phyloP scores from a whole-genome alignment of 441 rosid genomes.

The Mallotus repandus region DNA sequence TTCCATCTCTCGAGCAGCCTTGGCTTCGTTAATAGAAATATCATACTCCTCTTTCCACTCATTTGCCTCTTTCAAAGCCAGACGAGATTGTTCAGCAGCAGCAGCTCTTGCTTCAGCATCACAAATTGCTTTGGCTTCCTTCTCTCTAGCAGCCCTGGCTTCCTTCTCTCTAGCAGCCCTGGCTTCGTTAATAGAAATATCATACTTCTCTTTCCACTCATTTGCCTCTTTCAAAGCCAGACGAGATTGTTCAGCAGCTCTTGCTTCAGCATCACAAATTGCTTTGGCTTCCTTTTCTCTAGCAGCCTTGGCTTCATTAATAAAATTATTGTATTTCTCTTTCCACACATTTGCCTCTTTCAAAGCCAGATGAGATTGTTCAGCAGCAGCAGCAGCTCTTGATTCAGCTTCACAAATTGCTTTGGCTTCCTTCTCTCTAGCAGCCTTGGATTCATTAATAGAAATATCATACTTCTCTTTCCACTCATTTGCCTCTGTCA shows the following conservation, averaged over 20 bases:
- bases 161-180: slow-evolving; percentile 14
- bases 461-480: slow-evolving; percentile 18
- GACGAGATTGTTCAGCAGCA: slow-evolving; percentile 9
- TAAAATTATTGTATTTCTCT: slow-evolving; percentile 11
- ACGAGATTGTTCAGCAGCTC: slow-evolving; percentile 5
- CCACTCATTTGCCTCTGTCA: slow-evolving; percentile 18
- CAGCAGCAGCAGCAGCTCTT: not conserved
- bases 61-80: slow-evolving; percentile 13
- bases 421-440: slow-evolving; percentile 10
- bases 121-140: slow-evolving; percentile 2
- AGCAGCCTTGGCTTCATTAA: slow-evolving; percentile 12
- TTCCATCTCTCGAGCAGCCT: slow-evolving; percentile 1
- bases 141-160: slow-evolving; percentile 12
- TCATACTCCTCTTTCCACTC: slow-evolving; percentile 20
- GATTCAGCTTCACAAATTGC: slow-evolving; percentile 3
- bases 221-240: slow-evolving; percentile 14
- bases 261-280: not conserved
- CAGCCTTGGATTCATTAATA: slow-evolving; percentile 17
- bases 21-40: slow-evolving; percentile 16
- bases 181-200: slow-evolving; percentile 16
- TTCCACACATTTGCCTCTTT: slow-evolving; percentile 16
- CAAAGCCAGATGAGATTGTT: slow-evolving; percentile 9
- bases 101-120: slow-evolving; percentile 3
- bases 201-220: slow-evolving; percentile 23
- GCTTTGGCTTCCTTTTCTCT: not conserved